Base-by-base conservation (phyloP, 2,329 filamentous ascomycete species). In the Leptographium galeiforme region DNA sequence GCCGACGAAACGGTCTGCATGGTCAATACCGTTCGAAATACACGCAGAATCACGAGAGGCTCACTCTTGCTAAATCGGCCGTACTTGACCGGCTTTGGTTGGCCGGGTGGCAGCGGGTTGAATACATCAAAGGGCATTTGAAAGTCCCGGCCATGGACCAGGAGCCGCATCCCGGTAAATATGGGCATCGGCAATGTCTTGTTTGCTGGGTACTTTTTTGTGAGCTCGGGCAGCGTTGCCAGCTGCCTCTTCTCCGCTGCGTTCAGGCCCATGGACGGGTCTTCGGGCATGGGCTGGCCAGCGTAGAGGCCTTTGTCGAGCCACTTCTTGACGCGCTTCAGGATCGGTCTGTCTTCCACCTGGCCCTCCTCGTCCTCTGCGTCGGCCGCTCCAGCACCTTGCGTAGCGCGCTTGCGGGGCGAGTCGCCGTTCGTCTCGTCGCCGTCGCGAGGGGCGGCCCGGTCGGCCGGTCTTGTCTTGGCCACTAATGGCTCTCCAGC, bases 51-150 rank as follows among this genome's bases (percentile, higher is more conserved):
- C 10, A 44, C 43, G 41, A 54, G 19, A 34, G 45, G 68, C 84
- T 73, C 73, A 94, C 88, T 97, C 68, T 87, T 93, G 58, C 89
- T 90, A 61, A 93, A 84, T 66, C 91, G 91, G 60, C 84, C 83
- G 86, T 90, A 98, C 62, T 95, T 89, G 60, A 94, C 84, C 1
- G 91, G 90, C 68, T 95, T 95, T 30, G 89, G 87, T 64, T 95
- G 87, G 50, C 87, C 89, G 2, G 83, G 81, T 4, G 88, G 85
- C 19, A 95, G 77, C 3, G 91, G 91, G 52, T 89, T 87, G 72
- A 91, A 97, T 48, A 95, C 76, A 64, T 95, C 86, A 63, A 82
- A 96, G 0, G 93, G 93, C 34, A 98, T 72, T 67, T 89, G 89
- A 69, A 95, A 97, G 65, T 94, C 83, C 50, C 86, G 77, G 14